phyloP scores from a whole-genome alignment of 768 basidiomycete genomes.

The Suillus subaureus region DNA sequence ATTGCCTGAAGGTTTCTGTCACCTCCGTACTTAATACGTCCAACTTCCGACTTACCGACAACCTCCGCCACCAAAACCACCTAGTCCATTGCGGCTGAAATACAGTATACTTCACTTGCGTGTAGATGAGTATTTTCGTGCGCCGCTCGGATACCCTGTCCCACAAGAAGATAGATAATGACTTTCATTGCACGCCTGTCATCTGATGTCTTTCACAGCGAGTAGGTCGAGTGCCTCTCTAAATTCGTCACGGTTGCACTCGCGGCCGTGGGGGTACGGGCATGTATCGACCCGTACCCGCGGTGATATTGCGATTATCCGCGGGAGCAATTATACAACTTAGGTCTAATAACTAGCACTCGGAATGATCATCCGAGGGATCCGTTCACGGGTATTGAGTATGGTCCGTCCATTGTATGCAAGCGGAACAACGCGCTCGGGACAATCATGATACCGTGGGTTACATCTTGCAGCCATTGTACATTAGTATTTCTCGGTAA shows the following conservation, averaged over 20 bases:
- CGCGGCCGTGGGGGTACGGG: background rate
- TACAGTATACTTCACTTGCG: background rate
- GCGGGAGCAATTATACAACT: background rate
- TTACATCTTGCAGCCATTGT: slow-evolving; percentile 57
- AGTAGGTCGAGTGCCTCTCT: background rate
- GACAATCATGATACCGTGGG: slow-evolving; percentile 50
- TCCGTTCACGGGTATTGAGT: background rate
- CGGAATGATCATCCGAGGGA: background rate
- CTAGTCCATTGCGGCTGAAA: background rate
- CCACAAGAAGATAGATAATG: background rate
- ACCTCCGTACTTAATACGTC: background rate
- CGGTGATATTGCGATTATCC: background rate
- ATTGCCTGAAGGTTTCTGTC: background rate
- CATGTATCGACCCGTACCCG: background rate
- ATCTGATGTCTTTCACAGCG: background rate
- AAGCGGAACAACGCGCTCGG: slow-evolving; percentile 42
- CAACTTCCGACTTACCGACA: background rate
- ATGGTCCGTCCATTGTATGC: slow-evolving; percentile 48
- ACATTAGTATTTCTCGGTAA: slow-evolving; percentile 35
- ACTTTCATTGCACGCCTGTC: background rate
- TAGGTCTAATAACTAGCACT: slow-evolving; percentile 31
- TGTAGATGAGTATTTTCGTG: background rate
- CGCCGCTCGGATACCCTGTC: background rate
- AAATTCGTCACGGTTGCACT: background rate
- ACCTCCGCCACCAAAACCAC: background rate